Evolutionary conservation across 768 basidiomycete species (phyloP).

Genomic region (Lenzites betulinus): DNA sequence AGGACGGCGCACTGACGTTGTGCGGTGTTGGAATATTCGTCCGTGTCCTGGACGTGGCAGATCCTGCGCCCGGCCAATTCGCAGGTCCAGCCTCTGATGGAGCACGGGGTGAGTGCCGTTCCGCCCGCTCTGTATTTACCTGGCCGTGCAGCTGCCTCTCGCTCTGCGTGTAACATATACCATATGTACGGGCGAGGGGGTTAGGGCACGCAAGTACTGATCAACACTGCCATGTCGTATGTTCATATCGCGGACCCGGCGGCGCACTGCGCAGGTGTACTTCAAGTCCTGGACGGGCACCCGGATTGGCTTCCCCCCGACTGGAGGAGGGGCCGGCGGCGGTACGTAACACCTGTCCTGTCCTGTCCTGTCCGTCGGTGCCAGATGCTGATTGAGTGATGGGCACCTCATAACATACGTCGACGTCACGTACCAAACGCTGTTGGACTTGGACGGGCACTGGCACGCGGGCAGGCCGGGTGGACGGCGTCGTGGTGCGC

Average conservation of each 20-base stretch:
- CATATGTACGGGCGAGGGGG: too few species aligned
- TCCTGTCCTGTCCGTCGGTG: background rate
- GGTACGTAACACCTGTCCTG: conserved; percentile 31
- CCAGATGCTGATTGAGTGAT: background rate
- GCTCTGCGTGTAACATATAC: too few species aligned
- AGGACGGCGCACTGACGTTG: too few species aligned
- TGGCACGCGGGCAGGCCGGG: conserved; percentile 36
- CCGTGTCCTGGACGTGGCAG: conserved; percentile 29
- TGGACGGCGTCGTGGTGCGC: conserved; percentile 45
- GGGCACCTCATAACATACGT: background rate
- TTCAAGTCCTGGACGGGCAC: conserved; percentile 59
- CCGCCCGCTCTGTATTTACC: background rate
- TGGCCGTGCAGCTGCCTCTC: too few species aligned
- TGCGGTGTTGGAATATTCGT: too few species aligned
- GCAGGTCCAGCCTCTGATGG: conserved; percentile 57
- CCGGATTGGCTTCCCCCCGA: conserved; percentile 53
- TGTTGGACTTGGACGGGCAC: background rate
- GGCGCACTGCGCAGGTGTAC: conserved; percentile 54
- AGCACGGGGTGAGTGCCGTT: conserved; percentile 41
- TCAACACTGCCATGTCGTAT: background rate
- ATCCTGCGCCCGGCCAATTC: conserved; percentile 47
- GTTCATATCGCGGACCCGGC: background rate
- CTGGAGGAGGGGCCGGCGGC: conserved; percentile 55
- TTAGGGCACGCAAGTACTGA: background rate
- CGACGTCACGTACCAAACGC: background rate